A percentile compares a stretch with the other conserved stretches of the same genome.
Conservation (phyloP, 2,329 filamentous ascomycete species). For the Dothideomycetes sp. region DNA sequence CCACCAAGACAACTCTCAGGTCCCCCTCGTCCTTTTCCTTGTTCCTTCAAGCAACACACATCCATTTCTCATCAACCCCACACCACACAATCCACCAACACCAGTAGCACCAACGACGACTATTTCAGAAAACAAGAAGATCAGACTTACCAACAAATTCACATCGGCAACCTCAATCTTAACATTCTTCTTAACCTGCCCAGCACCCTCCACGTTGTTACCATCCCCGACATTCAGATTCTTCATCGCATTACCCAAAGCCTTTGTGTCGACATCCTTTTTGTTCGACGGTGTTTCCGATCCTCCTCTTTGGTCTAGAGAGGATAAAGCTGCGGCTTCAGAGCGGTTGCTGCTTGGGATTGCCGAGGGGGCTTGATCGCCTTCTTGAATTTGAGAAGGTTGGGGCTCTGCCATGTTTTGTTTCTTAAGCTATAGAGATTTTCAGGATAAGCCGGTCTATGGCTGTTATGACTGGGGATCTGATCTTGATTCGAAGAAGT, state of each 20-base stretch:
- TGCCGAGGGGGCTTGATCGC: constrained; percentile 49
- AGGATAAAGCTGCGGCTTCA: constrained; percentile 63
- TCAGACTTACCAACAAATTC: constrained; percentile 51
- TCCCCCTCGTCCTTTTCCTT: not conserved
- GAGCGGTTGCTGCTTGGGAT: constrained; percentile 57
- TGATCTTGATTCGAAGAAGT: too few species aligned
- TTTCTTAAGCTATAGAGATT: too few species aligned
- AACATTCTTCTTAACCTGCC: constrained; percentile 38
- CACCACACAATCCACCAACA: too few species aligned
- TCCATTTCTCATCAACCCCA: not conserved
- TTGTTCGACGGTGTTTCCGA: constrained; percentile 39
- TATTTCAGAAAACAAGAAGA: not conserved
- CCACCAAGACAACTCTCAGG: too few species aligned
- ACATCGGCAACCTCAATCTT: constrained; percentile 70
- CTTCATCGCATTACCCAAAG: constrained; percentile 64
- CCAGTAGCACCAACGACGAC: too few species aligned
- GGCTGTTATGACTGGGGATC: too few species aligned
- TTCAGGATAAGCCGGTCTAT: too few species aligned
- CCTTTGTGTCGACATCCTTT: constrained; percentile 59
- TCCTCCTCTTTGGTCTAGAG: constrained; percentile 45
- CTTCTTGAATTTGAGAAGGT: constrained; percentile 49
- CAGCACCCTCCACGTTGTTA: constrained; percentile 23
- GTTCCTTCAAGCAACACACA: too few species aligned
- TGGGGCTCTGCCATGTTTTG: constrained; percentile 53
- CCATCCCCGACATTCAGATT: constrained; percentile 41